These are phyloP conservation scores for Amanita polypyramis DNA, from an alignment of 768 basidiomycete species.

Conservation along the genomic window DNA sequence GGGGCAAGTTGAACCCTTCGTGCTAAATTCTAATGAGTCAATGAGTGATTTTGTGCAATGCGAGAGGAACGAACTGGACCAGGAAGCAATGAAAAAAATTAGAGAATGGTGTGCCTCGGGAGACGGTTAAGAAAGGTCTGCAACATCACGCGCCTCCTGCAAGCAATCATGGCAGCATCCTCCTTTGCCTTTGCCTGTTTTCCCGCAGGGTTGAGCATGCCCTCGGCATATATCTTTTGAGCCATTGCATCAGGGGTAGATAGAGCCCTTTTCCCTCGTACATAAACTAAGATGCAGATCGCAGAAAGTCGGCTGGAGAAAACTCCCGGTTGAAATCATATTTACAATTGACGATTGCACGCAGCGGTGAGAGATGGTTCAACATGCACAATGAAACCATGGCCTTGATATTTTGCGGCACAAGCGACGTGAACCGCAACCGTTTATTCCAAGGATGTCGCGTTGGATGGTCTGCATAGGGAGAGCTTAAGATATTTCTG, in stretches of 20 bases:
- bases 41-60: background rate
- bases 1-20: conserved; percentile 90
- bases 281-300: conserved; percentile 79
- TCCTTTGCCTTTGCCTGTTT: conserved; percentile 97
- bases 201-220: too few relatives aligned
- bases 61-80: conserved; percentile 38
- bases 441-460: too few relatives aligned
- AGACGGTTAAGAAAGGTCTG: conserved; percentile 91
- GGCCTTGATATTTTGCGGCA: too few relatives aligned
- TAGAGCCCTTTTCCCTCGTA: conserved; percentile 84
- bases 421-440: too few relatives aligned
- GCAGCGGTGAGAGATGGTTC: conserved; percentile 23
- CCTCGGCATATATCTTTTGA: conserved; percentile 71
- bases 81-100: conserved; percentile 95
- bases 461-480: too few relatives aligned
- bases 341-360: conserved; percentile 21
- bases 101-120: conserved; percentile 86
- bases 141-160: conserved; percentile 89
- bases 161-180: conserved; percentile 82
- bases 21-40: conserved; percentile 33
- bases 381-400: conserved; percentile 47
- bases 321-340: conserved; percentile 39
- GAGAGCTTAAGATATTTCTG: too few relatives aligned
- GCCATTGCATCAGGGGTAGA: conserved; percentile 77
- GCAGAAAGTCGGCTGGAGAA: conserved; percentile 70